A percentile compares a stretch with the other conserved stretches of the same genome.
Evolutionary conservation across 495 filamentous ascomycete species (phyloP).

Genomic region (Neurospora sp.): DNA sequence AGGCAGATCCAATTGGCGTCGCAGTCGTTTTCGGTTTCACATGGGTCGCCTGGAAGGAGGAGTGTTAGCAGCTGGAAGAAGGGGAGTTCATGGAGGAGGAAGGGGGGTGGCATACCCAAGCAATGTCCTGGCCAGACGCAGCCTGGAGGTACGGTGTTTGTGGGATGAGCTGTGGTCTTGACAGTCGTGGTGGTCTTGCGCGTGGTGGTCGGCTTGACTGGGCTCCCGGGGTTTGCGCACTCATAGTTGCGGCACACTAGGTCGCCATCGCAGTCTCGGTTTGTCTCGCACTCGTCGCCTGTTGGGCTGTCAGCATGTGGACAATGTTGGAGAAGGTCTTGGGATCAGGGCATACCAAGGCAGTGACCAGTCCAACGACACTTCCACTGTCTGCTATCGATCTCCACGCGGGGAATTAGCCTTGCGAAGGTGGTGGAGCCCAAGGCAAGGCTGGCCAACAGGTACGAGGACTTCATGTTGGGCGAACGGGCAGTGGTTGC

Average conservation of each 20-base stretch:
- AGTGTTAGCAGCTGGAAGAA: background rate
- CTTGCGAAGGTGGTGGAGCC: background rate
- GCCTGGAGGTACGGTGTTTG: background rate
- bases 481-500: background rate
- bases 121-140: conserved; percentile 12
- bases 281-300: conserved; percentile 14
- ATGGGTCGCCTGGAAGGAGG: conserved; percentile 3
- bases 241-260: conserved; percentile 4
- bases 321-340: background rate
- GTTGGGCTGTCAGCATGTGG: background rate
- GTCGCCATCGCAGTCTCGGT: conserved; percentile 16
- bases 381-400: background rate
- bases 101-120: conserved; percentile 2
- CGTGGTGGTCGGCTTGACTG: conserved; percentile 1
- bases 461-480: background rate
- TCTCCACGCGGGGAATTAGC: background rate
- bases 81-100: background rate
- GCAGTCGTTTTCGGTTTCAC: conserved; percentile 16
- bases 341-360: conserved; percentile 8
- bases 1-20: conserved; percentile 11
- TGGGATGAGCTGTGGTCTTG: background rate
- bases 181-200: conserved; percentile 2
- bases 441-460: background rate
- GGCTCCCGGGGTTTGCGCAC: conserved; percentile 6
- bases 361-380: conserved; percentile 19